Percentiles rank a stretch among this genome's conserved stretches.
phyloP scores from a whole-genome alignment of 495 filamentous ascomycete genomes.

The Neurospora terricola region DNA sequence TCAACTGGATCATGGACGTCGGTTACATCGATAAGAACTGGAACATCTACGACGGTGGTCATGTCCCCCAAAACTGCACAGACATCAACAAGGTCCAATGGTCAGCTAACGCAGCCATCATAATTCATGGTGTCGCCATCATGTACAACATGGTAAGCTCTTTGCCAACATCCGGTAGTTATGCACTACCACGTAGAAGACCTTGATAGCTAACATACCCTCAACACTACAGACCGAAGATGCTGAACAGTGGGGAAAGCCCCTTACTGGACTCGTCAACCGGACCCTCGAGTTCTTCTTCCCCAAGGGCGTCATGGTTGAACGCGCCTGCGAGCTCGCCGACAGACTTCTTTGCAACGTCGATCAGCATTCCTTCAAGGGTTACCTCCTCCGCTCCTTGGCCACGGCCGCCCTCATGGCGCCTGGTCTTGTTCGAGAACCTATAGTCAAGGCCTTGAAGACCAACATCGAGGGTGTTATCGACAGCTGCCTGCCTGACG shows the following conservation, averaged over 20 bases:
- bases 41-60: conserved; percentile 49
- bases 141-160: conserved; percentile 53
- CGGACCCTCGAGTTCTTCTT: conserved; percentile 47
- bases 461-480: conserved; percentile 59
- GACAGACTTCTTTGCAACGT: conserved; percentile 46
- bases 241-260: conserved; percentile 40
- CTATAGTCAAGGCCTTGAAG: conserved; percentile 52
- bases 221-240: conserved; percentile 34
- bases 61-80: conserved; percentile 40
- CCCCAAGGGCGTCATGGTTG: conserved; percentile 41
- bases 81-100: conserved; percentile 45
- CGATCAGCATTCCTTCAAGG: conserved; percentile 79
- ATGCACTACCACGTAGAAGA: background rate
- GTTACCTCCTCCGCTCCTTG: conserved; percentile 77
- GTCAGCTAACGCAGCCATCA: conserved; percentile 61
- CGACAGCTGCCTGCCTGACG: conserved; percentile 50
- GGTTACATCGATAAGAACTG: conserved; percentile 42
- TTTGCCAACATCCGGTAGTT: background rate
- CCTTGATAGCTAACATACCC: background rate
- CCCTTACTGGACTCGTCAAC: conserved; percentile 43
- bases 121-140: conserved; percentile 56
- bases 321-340: conserved; percentile 55
- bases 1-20: conserved; percentile 51
- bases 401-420: conserved; percentile 57
- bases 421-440: conserved; percentile 46